Evolutionary conservation across 2,329 filamentous ascomycete species (phyloP), one percentile per base, ranked within the genome.

Genomic region (Neopestalotiopsis rosae): DNA sequence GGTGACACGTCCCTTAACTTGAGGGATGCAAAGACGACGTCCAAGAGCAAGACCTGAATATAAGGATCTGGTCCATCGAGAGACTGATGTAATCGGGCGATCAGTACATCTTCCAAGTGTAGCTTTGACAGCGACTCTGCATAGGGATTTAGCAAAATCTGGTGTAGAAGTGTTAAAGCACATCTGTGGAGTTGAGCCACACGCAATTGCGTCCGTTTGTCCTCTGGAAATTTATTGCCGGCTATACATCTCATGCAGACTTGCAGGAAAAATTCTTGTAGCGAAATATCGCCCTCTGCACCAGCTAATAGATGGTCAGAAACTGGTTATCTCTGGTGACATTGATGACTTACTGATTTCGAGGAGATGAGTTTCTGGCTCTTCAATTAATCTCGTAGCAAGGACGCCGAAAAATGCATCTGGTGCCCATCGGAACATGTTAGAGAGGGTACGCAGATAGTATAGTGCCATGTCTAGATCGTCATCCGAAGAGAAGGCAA

Each of bases 391-490:
- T 66, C 91, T 91, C 5, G 89, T 89, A 1, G 92, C 89, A 52
- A 97, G 81, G 4, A 91, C 86, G 13, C 87, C 84, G 92, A 93
- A 95, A 9, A 91, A 90, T 65, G 87, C 86, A 61, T 92, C 90
- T 24, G 87, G 92, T 68, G 89, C 88, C 79, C 89, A 90, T 32
- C 88, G 85, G 17, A 97, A 81, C 32, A 97, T 86, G 72, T 94
- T 92, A 5, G 90, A 90, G 1, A 97, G 79, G 2, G 92, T 92
- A 65, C 89, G 89, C 24, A 98, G 81, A 74, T 95, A 92, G 78
- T 97, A 97, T 2, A 93, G 82, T 70, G 91, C 94, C 68, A 94
- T 87, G 70, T 92, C 91, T 7, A 94, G 85, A 72, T 97, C 92
- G 71, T 94, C 90, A 6, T 89, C 85, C 59, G 85, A 82, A 3